Evolutionary conservation across 805 yeast species (phyloP).

Genomic region (Candida coquimbonensis): DNA sequence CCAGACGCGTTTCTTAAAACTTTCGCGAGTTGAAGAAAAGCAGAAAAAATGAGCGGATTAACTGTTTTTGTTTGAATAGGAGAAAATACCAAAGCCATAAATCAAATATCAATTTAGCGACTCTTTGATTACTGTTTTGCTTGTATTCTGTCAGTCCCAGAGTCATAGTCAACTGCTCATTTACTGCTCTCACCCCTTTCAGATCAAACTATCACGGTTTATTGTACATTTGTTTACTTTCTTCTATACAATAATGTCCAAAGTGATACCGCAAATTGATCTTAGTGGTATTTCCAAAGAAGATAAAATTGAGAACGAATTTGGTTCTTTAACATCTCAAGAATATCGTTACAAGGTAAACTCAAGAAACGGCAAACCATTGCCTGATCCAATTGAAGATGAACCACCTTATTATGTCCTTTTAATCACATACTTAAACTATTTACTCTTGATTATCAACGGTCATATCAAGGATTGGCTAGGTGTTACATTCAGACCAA

Average conservation of each 20-base stretch:
- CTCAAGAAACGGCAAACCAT: conserved; percentile 47
- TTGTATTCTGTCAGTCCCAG: too few species aligned
- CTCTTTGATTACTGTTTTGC: too few species aligned
- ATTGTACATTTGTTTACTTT: too few species aligned
- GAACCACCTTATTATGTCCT: conserved; percentile 82
- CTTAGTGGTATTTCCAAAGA: conserved; percentile 29
- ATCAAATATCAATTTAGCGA: too few species aligned
- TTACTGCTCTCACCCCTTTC: too few species aligned
- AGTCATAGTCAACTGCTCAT: too few species aligned
- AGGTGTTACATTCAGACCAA: conserved; percentile 67
- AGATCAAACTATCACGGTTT: too few species aligned
- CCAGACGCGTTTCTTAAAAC: too few species aligned
- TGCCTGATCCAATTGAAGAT: conserved; percentile 59
- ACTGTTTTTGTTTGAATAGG: too few species aligned
- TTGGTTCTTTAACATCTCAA: conserved; percentile 60
- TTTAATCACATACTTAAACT: conserved; percentile 78
- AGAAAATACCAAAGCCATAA: too few species aligned
- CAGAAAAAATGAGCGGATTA: too few species aligned
- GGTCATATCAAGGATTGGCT: conserved; percentile 90
- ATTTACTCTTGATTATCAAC: conserved; percentile 72
- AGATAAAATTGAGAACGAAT: conserved; percentile 53
- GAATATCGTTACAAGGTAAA: conserved; percentile 57
- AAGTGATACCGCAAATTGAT: conserved; percentile 28
- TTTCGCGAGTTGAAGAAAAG: too few species aligned
- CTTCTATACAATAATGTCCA: conserved; percentile 13